Evolutionary conservation across 139 green algal species (phyloP).

Genomic region (Micromonas commoda): DNA sequence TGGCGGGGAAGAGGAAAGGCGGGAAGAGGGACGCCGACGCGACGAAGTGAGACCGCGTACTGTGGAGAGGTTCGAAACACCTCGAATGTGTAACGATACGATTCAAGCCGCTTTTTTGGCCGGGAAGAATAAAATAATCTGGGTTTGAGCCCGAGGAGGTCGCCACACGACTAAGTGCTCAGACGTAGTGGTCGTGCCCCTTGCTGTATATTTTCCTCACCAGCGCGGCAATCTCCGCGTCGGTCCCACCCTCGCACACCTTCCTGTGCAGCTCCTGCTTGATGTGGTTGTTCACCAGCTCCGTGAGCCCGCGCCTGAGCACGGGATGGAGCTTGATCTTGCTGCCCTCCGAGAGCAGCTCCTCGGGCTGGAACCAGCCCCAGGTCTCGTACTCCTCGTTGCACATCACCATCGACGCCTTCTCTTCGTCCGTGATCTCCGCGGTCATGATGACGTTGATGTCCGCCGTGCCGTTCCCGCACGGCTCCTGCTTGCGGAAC

Average conservation of each 20-base stretch:
- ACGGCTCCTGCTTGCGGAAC: constrained; percentile 18
- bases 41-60: too few relatives aligned
- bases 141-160: too few relatives aligned
- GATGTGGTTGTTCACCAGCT: not conserved
- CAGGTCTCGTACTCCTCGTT: constrained; percentile 19
- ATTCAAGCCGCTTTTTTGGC: too few relatives aligned
- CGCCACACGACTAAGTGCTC: too few relatives aligned
- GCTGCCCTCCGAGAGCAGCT: not conserved
- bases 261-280: not conserved
- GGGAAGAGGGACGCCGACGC: too few relatives aligned
- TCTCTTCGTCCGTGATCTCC: constrained; percentile 23
- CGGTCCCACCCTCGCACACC: not conserved
- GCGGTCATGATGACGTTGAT: constrained; percentile 2
- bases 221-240: constrained; percentile 15
- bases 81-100: too few relatives aligned
- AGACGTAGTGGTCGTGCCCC: too few relatives aligned
- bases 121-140: too few relatives aligned
- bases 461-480: constrained; percentile 18
- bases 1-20: too few relatives aligned
- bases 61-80: too few relatives aligned
- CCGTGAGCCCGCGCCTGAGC: not conserved
- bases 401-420: not conserved
- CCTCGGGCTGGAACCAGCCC: not conserved
- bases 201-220: not conserved
- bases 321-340: not conserved